Percentiles rank a stretch among this genome's conserved stretches.
Evolutionary conservation across 2,329 filamentous ascomycete species (phyloP).

Genomic region (Stenocarpella maydis): DNA sequence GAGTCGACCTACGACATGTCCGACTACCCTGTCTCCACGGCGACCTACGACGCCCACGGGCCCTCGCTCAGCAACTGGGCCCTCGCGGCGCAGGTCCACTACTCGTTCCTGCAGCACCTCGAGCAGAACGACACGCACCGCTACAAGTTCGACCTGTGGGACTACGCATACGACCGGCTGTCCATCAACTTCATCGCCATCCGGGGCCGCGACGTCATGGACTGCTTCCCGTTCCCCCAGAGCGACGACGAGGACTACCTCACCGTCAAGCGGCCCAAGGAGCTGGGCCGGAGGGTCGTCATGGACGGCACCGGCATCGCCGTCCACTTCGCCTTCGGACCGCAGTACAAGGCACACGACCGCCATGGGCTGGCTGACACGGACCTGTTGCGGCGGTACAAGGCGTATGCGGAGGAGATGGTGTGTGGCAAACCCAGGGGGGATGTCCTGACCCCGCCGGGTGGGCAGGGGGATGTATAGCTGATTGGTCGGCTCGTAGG

Average conservation of each 20-base stretch:
- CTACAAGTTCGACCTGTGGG: conserved; percentile 59
- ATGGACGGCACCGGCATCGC: conserved; percentile 63
- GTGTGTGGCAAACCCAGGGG: conserved; percentile 48
- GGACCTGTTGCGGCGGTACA: conserved; percentile 62
- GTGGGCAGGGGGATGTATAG: not conserved
- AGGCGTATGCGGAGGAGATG: conserved; percentile 59
- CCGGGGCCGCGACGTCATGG: conserved; percentile 59
- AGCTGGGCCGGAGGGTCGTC: conserved; percentile 52
- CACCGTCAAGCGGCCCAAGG: conserved; percentile 47
- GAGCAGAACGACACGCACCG: conserved; percentile 53
- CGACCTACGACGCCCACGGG: conserved; percentile 56
- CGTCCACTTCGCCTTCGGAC: conserved; percentile 60
- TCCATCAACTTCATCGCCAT: conserved; percentile 64
- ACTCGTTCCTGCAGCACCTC: conserved; percentile 58
- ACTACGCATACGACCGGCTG: conserved; percentile 58
- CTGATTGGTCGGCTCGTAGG: too few species aligned
- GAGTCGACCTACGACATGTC: conserved; percentile 50
- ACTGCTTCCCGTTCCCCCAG: conserved; percentile 53
- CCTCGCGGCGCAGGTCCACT: conserved; percentile 57
- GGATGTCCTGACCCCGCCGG: not conserved
- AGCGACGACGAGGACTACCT: conserved; percentile 57
- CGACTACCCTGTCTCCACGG: conserved; percentile 56
- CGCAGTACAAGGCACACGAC: conserved; percentile 44
- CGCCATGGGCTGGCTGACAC: conserved; percentile 53
- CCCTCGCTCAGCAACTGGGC: conserved; percentile 58